Percentiles rank a stretch among this genome's conserved stretches.
Conservation (phyloP, 2,329 filamentous ascomycete species). For the Stagonosporopsis chrysanthemi region DNA sequence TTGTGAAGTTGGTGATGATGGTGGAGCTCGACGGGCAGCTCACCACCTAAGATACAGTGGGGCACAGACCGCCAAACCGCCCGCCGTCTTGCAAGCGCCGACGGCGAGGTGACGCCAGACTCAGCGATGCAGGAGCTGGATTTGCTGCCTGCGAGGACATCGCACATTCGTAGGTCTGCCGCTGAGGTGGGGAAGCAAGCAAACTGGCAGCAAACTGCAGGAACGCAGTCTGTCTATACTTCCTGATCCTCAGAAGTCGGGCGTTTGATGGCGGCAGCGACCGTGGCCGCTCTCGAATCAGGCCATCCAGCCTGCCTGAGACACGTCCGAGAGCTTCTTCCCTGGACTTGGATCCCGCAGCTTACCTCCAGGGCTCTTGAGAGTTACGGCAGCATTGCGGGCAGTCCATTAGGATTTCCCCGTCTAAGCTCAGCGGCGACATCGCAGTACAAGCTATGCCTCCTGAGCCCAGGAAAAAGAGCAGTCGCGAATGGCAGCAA, state of each 20-base stretch:
- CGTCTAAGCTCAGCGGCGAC: neutral
- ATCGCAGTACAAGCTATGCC: neutral
- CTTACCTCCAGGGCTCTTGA: neutral
- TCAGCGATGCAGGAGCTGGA: neutral
- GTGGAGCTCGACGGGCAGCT: neutral
- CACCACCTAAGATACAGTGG: neutral
- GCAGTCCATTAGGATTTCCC: too few relatives aligned
- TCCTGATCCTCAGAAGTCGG: neutral
- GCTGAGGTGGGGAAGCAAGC: neutral
- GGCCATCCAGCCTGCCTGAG: neutral
- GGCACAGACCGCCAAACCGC: neutral
- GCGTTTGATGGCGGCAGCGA: neutral
- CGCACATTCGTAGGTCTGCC: neutral
- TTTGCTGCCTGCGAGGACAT: neutral
- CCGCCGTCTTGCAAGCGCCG: neutral
- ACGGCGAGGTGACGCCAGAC: neutral
- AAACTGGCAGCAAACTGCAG: neutral
- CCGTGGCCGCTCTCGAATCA: neutral
- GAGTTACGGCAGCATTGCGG: neutral
- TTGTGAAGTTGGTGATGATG: neutral
- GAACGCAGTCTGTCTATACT: neutral
- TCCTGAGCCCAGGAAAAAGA: too few relatives aligned
- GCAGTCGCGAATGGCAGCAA: too few relatives aligned
- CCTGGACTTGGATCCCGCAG: neutral
- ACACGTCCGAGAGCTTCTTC: neutral